Evolutionary conservation across 176 grass and related monocot genomes (phyloP).

Genomic region (Carex pumila): DNA sequence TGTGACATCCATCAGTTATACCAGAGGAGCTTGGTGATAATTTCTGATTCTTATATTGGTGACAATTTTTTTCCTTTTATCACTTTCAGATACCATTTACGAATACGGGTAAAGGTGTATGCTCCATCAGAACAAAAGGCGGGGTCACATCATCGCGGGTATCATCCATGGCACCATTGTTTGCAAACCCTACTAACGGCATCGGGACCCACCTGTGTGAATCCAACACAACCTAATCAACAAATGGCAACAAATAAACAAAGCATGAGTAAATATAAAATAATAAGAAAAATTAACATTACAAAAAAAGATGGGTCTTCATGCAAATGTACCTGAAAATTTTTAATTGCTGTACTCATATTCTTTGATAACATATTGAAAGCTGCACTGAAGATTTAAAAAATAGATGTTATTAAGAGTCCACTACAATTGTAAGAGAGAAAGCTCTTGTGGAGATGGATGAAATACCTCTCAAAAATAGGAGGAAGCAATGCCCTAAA

Average conservation of each 20-base stretch:
- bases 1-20: neutral
- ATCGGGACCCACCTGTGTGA: constrained; percentile 91
- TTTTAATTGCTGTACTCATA: constrained; percentile 70
- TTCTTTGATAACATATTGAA: constrained; percentile 94
- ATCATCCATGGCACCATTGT: constrained; percentile 74
- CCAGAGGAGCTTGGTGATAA: neutral
- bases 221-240: constrained; percentile 76
- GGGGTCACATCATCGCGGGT: constrained; percentile 72
- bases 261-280: constrained; percentile 2
- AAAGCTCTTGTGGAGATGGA: neutral
- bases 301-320: neutral
- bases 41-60: neutral
- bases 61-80: neutral
- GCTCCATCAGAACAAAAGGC: constrained; percentile 95
- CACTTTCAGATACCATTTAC: constrained; percentile 63
- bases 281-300: neutral
- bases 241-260: constrained; percentile 8
- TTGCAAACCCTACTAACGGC: constrained; percentile 95
- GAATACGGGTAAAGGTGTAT: constrained; percentile 93
- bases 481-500: constrained; percentile 87
- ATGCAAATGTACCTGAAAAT: constrained; percentile 75
- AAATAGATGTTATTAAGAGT: neutral
- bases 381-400: constrained; percentile 59
- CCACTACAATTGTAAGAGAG: neutral
- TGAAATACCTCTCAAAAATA: constrained; percentile 81